Base-by-base conservation (phyloP, 306 rosid genomes). In the Trifolium pratense region DNA sequence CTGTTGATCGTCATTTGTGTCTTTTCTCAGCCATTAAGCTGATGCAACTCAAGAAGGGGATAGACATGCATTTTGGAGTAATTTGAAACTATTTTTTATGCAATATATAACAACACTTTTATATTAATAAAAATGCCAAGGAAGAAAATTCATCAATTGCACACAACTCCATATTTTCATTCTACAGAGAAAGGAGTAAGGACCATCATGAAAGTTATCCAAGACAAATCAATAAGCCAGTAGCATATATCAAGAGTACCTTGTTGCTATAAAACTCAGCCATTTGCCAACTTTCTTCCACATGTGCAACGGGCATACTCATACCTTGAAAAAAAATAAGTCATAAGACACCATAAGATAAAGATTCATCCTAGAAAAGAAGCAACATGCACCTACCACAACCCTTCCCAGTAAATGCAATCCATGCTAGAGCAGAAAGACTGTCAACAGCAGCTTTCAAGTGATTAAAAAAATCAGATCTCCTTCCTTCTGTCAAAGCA, bases 201-300 rank as follows among this genome's bases (percentile, higher is more conserved):
- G 51, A 76, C 49, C 25, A 13, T 60, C 73, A 52, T 25, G 72
- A 71, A 36, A 75, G 51, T 56, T 73, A 68, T 25, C 32, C 69
- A 34, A 69, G 48, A 75, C 32, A 62, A 61, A 20, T 74, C 67
- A 69, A 60, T 52, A 66, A 18, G 70, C 52, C 68, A 48, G 65
- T 53, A n/a, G n/a, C n/a, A n/a, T n/a, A n/a, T n/a, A 66, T 55
- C 49, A 72, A 80, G 55, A 80, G 73, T 90, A 95, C 99, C 97
- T 91, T 95, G 89, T 95, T 95, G 84, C 86, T 79, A 86, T 95
- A 95, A 84, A 95, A 95, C 86, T 95, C 99, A 63, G 99, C 95
- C 97, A 91, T 91, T 84, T 95, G 97, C 99, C 99, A 95, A 85
- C 90, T 95, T 80, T 91, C 99, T 90, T 95, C 99, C 66, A 95